Evolutionary conservation across 2,329 filamentous ascomycete genomes (phyloP).

Genomic region (Chaetoscypha palmicola): DNA sequence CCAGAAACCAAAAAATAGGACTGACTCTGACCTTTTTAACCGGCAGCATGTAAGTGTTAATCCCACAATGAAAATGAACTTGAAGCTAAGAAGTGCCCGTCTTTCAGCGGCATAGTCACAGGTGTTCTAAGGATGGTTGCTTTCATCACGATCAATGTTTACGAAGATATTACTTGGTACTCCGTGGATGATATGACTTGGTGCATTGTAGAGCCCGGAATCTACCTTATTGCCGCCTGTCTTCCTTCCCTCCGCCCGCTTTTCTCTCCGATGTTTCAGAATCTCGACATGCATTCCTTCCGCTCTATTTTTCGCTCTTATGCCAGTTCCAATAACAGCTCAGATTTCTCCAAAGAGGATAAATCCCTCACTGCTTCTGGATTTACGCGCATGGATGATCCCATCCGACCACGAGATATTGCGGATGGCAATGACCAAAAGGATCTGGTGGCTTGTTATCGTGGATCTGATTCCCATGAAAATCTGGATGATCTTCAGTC

Average conservation of each 20-base stretch:
- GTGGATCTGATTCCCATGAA: too few relatives aligned
- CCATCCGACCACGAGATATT: too few relatives aligned
- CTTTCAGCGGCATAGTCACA: constrained; percentile 5
- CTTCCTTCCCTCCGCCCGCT: constrained; percentile 4
- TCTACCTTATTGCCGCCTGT: constrained; percentile 5
- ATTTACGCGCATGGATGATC: too few relatives aligned
- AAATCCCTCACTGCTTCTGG: too few relatives aligned
- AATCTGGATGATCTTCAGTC: too few relatives aligned
- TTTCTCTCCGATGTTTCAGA: constrained; percentile 1
- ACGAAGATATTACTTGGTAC: constrained; percentile 2
- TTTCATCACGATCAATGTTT: neutral
- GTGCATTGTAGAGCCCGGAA: constrained; percentile 4
- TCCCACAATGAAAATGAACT: neutral
- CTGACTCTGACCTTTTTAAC: constrained; percentile 39
- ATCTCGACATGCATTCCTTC: too few relatives aligned
- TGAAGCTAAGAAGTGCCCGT: neutral
- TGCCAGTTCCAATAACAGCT: too few relatives aligned
- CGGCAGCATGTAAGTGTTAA: constrained; percentile 36
- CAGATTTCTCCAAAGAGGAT: too few relatives aligned
- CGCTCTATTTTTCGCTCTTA: too few relatives aligned
- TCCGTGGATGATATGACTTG: constrained; percentile 2
- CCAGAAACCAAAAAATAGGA: constrained; percentile 36
- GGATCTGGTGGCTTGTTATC: too few relatives aligned
- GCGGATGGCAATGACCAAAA: too few relatives aligned
- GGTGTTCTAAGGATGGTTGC: constrained; percentile 1